Evolutionary conservation across 2,329 filamentous ascomycete genomes (phyloP), one percentile per base, ranked within the genome.

Genomic region (Pyricularia sp.): DNA sequence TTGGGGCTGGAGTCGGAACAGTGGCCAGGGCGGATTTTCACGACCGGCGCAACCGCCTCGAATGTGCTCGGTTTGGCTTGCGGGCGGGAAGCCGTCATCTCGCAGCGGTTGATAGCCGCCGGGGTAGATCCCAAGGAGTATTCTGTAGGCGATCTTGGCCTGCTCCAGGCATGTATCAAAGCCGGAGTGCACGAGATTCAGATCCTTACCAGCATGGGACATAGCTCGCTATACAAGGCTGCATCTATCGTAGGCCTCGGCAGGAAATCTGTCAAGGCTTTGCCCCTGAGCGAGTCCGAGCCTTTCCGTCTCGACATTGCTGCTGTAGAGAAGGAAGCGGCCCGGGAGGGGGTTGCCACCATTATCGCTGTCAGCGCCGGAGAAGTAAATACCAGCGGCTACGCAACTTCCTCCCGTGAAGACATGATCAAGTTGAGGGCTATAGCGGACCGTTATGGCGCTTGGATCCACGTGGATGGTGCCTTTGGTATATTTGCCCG

Each of bases 401-500:
- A 92, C 73, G 88, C 90, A 31, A 89, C 81, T 35, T 75, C 76
- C 1, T 83, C 78, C 1, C 68, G 74, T 2, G 78, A 81, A 4
- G 85, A 92, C 67, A 87, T 87, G 78, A 73, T 75, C 65, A 78
- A 79, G 65, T 75, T 97, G 49, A 83, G 93, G 66, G 76, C 78
- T 4, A 72, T 96, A 53, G 91, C 90, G 59, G 87, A 94, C 69
- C 78, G 80, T 68, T 86, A 93, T 68, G 82, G 82, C 1, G 88
- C 91, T 0, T 97, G 93, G 93, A 81, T 97, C 53, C 93, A 97
- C 74, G 87, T 93, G 8, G 93, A 97, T 71, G 93, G 89, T 60
- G 93, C 93, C 0, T 96, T 97, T 73, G 93, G 93, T 0, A 82
- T 96, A 13, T 91, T 96, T 72, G 88, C 84, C 0, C 83, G 91